Evolutionary conservation across 257 asterid genomes (phyloP), one percentile per base, ranked within the genome.

Genomic region (Plantago major): DNA sequence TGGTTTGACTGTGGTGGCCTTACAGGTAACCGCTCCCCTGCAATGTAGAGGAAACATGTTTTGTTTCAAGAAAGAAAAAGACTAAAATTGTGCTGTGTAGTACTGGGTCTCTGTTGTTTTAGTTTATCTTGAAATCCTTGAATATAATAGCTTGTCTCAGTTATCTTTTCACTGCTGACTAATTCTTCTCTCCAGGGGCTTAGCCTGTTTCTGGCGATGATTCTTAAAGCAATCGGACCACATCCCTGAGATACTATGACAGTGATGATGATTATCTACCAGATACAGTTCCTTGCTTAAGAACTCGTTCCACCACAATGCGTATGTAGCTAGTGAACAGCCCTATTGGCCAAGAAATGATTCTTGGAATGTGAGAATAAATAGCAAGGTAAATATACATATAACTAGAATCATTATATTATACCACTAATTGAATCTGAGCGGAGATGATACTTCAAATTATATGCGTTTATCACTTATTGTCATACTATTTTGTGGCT

Each of bases 181-280:
- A 51, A 65, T 48, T 28, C 59, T 55, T 74, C 44, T 47, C 42
- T 77, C 82, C 83, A 91, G 98, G 97, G 83, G 16, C 30, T 84
- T 53, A 79, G 89, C 64, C 57, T 92, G 63, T 60, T 92, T 59
- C 65, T 92, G 67, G 95, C 97, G 49, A 84, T 82, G 81, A 78
- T 86, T 74, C 97, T 92, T 37, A 92, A 85, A 87, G 97, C 95
- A 55, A 71, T 88, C 68, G 95, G 96, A 70, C 85, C 97, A 64
- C 77, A 81, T 73, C 18, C 72, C 90, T 75, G 78, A 84, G 83
- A 60, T 82, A 72, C 74, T 92, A 89, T 70, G 97, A 86, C 64
- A 92, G 97, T 67, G 98, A 89, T 75, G 98, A 92, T 68, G 98
- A 92, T 26, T 82, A 82, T 57, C 67, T 58, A 22, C 93, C 95